These are phyloP conservation scores for Pholiota molesta DNA, from an alignment of 768 basidiomycete species.

Conservation along the genomic window DNA sequence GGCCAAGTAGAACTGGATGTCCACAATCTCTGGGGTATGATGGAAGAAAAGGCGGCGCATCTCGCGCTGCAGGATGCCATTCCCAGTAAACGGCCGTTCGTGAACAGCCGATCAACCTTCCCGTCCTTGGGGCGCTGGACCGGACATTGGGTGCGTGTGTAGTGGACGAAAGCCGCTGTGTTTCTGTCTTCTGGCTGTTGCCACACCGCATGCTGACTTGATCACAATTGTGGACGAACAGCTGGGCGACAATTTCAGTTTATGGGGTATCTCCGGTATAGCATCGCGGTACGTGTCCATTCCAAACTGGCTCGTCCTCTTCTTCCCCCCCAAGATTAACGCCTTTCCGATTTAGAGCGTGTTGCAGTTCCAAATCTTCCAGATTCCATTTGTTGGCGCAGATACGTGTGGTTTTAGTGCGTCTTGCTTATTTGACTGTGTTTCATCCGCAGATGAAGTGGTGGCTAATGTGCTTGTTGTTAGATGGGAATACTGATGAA, in stretches of 20 bases:
- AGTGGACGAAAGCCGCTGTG: not conserved
- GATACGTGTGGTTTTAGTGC: conserved; percentile 72
- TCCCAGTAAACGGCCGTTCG: conserved; percentile 67
- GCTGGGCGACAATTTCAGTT: conserved; percentile 79
- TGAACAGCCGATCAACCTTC: conserved; percentile 73
- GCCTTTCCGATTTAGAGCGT: conserved; percentile 50
- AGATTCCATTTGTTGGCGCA: conserved; percentile 83
- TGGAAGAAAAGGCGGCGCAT: conserved; percentile 72
- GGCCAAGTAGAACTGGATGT: conserved; percentile 69
- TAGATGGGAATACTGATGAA: conserved; percentile 70
- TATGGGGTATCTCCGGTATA: conserved; percentile 73
- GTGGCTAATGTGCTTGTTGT: conserved; percentile 9
- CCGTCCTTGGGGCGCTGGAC: conserved; percentile 70
- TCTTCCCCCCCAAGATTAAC: not conserved
- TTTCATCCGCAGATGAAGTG: conserved; percentile 20
- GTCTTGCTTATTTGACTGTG: conserved; percentile 21
- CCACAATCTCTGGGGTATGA: conserved; percentile 73
- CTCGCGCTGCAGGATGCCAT: conserved; percentile 55
- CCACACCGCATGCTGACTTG: conserved; percentile 18
- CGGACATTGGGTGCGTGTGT: conserved; percentile 63
- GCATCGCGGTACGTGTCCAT: conserved; percentile 43
- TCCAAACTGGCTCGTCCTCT: conserved; percentile 13
- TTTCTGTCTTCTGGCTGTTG: conserved; percentile 8
- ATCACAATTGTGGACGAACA: conserved; percentile 24
- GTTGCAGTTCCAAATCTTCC: conserved; percentile 83